Conservation (phyloP, 495 filamentous ascomycete species). For the Podospora tetraspora region DNA sequence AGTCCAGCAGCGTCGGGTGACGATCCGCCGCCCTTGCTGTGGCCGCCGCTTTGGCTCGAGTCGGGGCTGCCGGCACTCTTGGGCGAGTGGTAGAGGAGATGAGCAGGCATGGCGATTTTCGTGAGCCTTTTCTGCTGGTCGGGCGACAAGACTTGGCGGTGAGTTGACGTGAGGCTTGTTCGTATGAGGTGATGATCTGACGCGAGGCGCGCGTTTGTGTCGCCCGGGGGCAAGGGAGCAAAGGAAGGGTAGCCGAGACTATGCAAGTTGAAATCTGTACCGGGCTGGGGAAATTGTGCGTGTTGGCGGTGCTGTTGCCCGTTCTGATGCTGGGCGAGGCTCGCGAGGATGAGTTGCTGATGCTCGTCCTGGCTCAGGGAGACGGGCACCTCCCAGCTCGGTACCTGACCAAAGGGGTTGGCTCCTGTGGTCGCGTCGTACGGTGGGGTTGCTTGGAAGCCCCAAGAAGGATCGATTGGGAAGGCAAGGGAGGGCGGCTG, state of each 20-base stretch:
- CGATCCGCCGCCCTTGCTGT: constrained; percentile 40
- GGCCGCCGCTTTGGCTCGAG: constrained; percentile 35
- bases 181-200: constrained; percentile 15
- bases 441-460: constrained; percentile 41
- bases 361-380: constrained; percentile 24
- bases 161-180: constrained; percentile 18
- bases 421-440: constrained; percentile 33
- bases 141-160: constrained; percentile 38
- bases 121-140: constrained; percentile 51
- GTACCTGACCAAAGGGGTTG: constrained; percentile 16
- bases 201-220: neutral
- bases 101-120: constrained; percentile 52
- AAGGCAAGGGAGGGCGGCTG: constrained; percentile 33
- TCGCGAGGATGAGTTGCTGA: constrained; percentile 20
- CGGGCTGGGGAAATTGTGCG: constrained; percentile 17
- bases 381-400: constrained; percentile 25
- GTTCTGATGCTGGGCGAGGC: constrained; percentile 8
- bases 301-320: constrained; percentile 9
- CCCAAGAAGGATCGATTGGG: constrained; percentile 32
- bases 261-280: too few relatives aligned
- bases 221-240: neutral
- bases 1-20: constrained; percentile 44
- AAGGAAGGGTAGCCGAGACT: neutral
- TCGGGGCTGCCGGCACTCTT: constrained; percentile 47
- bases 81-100: constrained; percentile 50